Percentiles rank a stretch among this genome's conserved stretches.
phyloP scores from a whole-genome alignment of 1,139 yeast genomes.

The Debaryomyces robertsiae region DNA sequence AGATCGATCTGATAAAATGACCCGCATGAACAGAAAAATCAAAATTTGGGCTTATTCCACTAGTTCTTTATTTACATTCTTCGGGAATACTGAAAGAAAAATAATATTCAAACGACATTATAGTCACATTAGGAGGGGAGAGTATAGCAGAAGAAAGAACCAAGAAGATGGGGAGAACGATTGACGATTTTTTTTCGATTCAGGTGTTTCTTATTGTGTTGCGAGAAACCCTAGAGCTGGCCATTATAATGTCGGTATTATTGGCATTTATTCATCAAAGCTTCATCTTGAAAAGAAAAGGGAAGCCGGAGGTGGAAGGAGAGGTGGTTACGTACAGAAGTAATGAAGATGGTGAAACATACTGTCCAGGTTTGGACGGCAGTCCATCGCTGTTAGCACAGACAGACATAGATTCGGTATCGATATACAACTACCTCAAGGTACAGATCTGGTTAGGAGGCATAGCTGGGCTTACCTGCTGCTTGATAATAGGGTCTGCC shows the following conservation, averaged over 20 bases:
- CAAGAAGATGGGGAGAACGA: background rate
- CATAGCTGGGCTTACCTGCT: slow-evolving; percentile 37
- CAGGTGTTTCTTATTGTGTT: slow-evolving; percentile 49
- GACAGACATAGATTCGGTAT: slow-evolving; percentile 6
- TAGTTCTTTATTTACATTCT: too few relatives aligned
- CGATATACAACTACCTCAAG: slow-evolving; percentile 25
- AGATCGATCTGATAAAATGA: too few relatives aligned
- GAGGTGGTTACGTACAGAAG: background rate
- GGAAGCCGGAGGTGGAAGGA: background rate
- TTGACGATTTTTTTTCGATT: slow-evolving; percentile 35
- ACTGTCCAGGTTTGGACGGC: too few relatives aligned
- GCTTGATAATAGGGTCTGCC: slow-evolving; percentile 39
- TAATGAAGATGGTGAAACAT: too few relatives aligned
- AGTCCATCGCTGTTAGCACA: background rate
- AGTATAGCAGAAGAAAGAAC: too few relatives aligned
- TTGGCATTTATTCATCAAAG: slow-evolving; percentile 45
- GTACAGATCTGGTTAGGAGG: slow-evolving; percentile 50
- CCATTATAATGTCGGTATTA: slow-evolving; percentile 47
- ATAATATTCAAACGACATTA: too few relatives aligned
- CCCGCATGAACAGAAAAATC: too few relatives aligned
- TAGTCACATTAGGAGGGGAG: too few relatives aligned
- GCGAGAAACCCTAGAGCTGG: slow-evolving; percentile 49
- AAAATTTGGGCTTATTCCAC: too few relatives aligned
- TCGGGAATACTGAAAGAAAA: too few relatives aligned
- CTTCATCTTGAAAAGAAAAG: slow-evolving; percentile 17